Evolutionary conservation across 108 stramenopile genomes (phyloP).

Genomic region (Cyclotella cryptica): DNA sequence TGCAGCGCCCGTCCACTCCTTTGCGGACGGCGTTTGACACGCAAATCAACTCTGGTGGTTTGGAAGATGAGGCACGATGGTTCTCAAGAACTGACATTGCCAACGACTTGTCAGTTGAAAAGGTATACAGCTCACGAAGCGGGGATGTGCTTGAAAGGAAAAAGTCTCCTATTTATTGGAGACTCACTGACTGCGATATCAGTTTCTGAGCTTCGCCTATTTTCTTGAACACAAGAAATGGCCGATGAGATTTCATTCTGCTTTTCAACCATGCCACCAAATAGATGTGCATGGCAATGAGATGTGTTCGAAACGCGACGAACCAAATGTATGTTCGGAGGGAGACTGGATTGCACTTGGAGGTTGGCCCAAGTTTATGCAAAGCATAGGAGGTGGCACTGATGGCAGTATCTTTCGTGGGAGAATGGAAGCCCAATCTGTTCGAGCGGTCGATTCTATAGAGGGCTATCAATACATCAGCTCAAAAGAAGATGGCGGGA

Average conservation of each 20-base stretch:
- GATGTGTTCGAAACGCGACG: constrained; percentile 9
- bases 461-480: constrained; percentile 5
- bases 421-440: constrained; percentile 37
- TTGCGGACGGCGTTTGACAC: constrained; percentile 18
- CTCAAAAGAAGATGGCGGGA: constrained; percentile 7
- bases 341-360: constrained; percentile 25
- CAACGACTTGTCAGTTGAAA: constrained; percentile 11
- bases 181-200: constrained; percentile 58
- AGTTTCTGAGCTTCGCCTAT: constrained; percentile 48
- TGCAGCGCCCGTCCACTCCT: constrained; percentile 15
- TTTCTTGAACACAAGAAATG: constrained; percentile 20
- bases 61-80: constrained; percentile 20
- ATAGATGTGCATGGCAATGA: background rate
- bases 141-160: background rate
- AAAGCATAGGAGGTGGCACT: constrained; percentile 23
- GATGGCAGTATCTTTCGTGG: constrained; percentile 30
- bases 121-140: constrained; percentile 25
- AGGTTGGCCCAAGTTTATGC: constrained; percentile 22
- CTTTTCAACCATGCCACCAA: background rate
- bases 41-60: background rate
- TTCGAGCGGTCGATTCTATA: background rate
- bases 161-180: constrained; percentile 48
- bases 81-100: constrained; percentile 22
- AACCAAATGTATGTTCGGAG: constrained; percentile 33
- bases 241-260: constrained; percentile 8